These are phyloP conservation scores for Paracoccidioides lutzii DNA, from an alignment of 2,329 filamentous ascomycete genomes.

Conservation along the genomic window DNA sequence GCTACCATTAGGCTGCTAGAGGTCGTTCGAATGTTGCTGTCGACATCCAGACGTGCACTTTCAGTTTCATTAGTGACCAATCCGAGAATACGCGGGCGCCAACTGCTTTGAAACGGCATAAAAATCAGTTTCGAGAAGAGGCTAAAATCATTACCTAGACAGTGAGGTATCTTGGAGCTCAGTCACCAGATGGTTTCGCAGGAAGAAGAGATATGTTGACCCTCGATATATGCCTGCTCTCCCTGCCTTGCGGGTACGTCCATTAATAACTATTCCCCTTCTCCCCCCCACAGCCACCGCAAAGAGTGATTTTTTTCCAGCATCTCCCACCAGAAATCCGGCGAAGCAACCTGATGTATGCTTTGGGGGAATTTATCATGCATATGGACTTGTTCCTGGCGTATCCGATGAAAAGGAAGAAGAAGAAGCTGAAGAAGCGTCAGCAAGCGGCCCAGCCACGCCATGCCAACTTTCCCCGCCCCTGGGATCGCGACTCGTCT, in stretches of 20 bases:
- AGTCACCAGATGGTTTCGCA: not conserved
- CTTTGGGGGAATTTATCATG: conserved; percentile 4
- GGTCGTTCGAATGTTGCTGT: too few relatives aligned
- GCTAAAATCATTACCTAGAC: too few relatives aligned
- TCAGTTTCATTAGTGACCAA: too few relatives aligned
- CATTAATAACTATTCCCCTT: conserved; percentile 4
- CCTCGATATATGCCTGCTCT: conserved; percentile 1
- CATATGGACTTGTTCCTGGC: conserved; percentile 7
- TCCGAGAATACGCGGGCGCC: too few relatives aligned
- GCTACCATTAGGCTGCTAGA: too few relatives aligned
- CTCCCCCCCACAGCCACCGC: not conserved
- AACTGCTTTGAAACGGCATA: too few relatives aligned
- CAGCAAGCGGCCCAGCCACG: not conserved
- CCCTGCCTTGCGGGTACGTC: not conserved
- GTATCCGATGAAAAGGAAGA: conserved; percentile 1
- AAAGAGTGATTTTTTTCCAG: conserved; percentile 8
- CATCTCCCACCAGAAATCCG: conserved; percentile 18
- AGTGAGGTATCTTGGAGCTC: too few relatives aligned
- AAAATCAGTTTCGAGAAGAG: too few relatives aligned
- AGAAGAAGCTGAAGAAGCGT: not conserved
- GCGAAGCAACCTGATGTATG: conserved; percentile 11
- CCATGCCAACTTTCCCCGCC: conserved; percentile 1
- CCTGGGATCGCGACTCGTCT: not conserved
- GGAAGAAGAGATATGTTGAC: not conserved
- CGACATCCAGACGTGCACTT: too few relatives aligned